A percentile compares a stretch with the other conserved stretches of the same genome.
Conservation (phyloP, 1,284 basidiomycete genomes). For the Leccinum laetum region DNA sequence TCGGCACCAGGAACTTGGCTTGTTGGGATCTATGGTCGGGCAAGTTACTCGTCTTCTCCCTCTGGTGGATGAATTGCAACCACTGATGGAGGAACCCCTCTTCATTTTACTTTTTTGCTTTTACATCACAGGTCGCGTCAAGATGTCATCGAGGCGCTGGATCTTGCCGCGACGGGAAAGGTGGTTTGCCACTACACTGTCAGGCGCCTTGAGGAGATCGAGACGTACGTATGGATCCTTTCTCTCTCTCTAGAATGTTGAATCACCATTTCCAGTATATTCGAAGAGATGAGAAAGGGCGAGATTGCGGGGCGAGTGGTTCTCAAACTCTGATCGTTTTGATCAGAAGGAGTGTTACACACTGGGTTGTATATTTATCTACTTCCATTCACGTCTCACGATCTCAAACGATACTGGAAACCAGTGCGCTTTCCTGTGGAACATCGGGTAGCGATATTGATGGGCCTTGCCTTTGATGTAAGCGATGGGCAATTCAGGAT, state of each 20-base stretch:
- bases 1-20: conserved; percentile 41
- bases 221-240: conserved; percentile 35
- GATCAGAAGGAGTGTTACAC: neutral
- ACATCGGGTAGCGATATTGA: neutral
- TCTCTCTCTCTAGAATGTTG: neutral
- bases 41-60: conserved; percentile 23
- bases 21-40: conserved; percentile 66
- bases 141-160: conserved; percentile 65
- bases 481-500: neutral
- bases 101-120: neutral
- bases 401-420: neutral
- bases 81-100: neutral
- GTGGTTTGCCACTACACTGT: conserved; percentile 55
- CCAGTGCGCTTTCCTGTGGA: neutral
- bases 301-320: conserved; percentile 38
- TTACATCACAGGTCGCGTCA: conserved; percentile 47
- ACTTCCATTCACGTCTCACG: neutral
- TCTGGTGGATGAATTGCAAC: neutral
- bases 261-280: conserved; percentile 25
- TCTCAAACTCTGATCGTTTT: conserved; percentile 27
- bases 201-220: conserved; percentile 48
- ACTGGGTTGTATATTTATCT: neutral
- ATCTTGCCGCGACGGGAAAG: conserved; percentile 62
- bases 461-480: neutral
- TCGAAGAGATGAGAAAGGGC: conserved; percentile 34